phyloP scores from a whole-genome alignment of 2,329 filamentous ascomycete genomes.

The Anthostomella pinea region DNA sequence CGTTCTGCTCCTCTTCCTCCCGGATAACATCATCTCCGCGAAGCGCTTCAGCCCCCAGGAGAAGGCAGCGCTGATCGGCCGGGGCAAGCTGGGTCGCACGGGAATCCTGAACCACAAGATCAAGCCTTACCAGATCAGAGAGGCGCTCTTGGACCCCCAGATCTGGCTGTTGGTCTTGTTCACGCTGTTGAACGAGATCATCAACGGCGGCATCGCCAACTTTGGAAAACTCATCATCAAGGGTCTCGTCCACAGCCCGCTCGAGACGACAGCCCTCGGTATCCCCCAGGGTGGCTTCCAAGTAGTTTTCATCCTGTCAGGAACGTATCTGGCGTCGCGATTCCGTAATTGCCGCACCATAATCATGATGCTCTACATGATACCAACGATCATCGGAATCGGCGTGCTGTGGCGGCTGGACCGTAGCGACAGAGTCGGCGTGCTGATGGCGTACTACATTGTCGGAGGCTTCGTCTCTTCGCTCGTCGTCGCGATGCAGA shows the following conservation, averaged over 20 bases:
- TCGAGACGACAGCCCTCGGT: constrained; percentile 49
- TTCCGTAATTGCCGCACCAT: constrained; percentile 48
- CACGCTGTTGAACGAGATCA: constrained; percentile 49
- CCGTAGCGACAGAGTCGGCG: constrained; percentile 42
- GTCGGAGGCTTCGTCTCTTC: constrained; percentile 46
- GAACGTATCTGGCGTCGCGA: constrained; percentile 49
- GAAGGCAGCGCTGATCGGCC: constrained; percentile 40
- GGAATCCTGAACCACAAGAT: constrained; percentile 47
- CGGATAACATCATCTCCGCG: constrained; percentile 40
- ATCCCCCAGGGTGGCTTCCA: constrained; percentile 55
- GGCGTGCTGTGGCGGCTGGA: constrained; percentile 49
- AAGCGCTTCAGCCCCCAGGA: constrained; percentile 41
- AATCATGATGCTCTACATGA: constrained; percentile 50
- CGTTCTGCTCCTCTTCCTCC: constrained; percentile 39
- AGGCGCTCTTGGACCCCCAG: constrained; percentile 43
- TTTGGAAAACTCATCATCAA: constrained; percentile 57
- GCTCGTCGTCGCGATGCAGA: constrained; percentile 51
- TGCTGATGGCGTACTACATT: constrained; percentile 52
- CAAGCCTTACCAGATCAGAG: constrained; percentile 46
- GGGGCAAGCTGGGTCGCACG: constrained; percentile 36
- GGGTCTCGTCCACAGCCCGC: constrained; percentile 40
- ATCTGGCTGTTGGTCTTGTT: constrained; percentile 44
- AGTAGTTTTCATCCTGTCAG: constrained; percentile 50
- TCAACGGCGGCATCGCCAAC: constrained; percentile 53
- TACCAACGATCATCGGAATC: constrained; percentile 49